A percentile compares a stretch with the other conserved stretches of the same genome.
Conservation (phyloP, 805 yeast species). For the Ogataea polymorpha region DNA sequence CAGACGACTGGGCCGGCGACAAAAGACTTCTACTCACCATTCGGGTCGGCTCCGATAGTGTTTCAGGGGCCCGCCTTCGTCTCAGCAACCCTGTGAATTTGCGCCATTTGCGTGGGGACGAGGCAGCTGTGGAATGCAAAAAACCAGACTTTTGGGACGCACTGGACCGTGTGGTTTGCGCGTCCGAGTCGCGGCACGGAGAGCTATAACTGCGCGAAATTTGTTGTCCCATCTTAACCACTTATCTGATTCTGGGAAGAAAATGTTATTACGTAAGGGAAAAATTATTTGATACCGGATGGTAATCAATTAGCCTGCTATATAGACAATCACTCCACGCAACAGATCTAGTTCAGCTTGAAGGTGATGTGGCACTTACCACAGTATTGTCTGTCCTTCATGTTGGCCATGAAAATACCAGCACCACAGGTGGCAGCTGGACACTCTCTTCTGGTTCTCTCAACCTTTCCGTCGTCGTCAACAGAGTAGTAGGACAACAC, state of each 20-base stretch:
- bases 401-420: constrained; percentile 99
- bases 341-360: constrained; percentile 42
- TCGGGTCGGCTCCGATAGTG: not conserved
- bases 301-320: not conserved
- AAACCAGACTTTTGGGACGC: not conserved
- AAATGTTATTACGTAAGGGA: constrained; percentile 4
- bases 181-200: not conserved
- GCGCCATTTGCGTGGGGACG: constrained; percentile 6
- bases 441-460: constrained; percentile 98
- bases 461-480: constrained; percentile 96
- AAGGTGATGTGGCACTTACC: constrained; percentile 98
- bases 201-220: constrained; percentile 5
- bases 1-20: constrained; percentile 3
- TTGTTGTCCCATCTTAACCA: constrained; percentile 11
- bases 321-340: not conserved
- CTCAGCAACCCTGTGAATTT: constrained; percentile 7
- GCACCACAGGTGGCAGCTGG: constrained; percentile 92
- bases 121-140: constrained; percentile 1
- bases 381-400: constrained; percentile 98
- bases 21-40: constrained; percentile 5
- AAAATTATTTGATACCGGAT: not conserved
- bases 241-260: constrained; percentile 10
- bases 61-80: constrained; percentile 4
- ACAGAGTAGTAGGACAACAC: constrained; percentile 99
- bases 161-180: not conserved